Evolutionary conservation across 2,329 filamentous ascomycete species (phyloP).

Genomic region (Annulohypoxylon truncatum): DNA sequence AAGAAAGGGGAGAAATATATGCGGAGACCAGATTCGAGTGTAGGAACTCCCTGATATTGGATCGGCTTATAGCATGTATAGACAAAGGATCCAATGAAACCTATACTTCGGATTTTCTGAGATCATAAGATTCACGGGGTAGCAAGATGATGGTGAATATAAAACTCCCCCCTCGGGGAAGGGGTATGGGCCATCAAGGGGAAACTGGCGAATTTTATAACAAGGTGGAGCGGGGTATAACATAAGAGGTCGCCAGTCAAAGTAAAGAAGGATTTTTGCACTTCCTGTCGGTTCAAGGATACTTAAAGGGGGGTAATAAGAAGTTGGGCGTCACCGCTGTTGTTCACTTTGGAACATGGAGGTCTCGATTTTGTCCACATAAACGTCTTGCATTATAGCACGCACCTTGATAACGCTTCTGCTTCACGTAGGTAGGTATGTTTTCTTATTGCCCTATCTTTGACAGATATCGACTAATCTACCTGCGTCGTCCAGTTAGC

Average conservation of each 20-base stretch:
- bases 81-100: background rate
- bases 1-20: background rate
- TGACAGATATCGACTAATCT: background rate
- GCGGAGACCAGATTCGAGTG: background rate
- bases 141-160: background rate
- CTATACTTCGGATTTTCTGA: background rate
- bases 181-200: background rate
- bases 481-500: background rate
- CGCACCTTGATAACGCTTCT: background rate
- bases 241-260: background rate
- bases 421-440: background rate
- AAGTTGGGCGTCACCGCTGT: slow-evolving; percentile 25
- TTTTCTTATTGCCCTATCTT: background rate
- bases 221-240: background rate
- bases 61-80: background rate
- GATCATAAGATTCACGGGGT: background rate
- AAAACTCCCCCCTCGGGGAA: background rate
- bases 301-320: background rate
- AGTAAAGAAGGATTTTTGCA: background rate
- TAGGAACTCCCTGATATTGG: background rate
- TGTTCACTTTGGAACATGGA: background rate
- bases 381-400: background rate
- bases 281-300: background rate
- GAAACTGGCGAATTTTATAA: slow-evolving; percentile 15
- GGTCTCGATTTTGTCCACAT: background rate